These are phyloP conservation scores for Coniella lustricola DNA, from an alignment of 2,329 filamentous ascomycete genomes.

Conservation along the genomic window DNA sequence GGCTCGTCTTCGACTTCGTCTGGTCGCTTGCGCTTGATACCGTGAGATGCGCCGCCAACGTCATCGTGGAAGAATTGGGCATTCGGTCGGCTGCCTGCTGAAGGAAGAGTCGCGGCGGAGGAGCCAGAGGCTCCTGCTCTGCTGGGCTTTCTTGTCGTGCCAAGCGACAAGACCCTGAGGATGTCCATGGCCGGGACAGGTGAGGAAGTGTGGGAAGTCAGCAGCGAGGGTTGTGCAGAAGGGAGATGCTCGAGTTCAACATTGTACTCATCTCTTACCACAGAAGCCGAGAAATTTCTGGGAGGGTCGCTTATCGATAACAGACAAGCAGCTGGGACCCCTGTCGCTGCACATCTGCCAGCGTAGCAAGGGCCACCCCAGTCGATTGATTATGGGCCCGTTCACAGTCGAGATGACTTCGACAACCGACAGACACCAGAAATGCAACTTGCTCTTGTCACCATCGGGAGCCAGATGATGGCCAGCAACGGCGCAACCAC, in stretches of 20 bases:
- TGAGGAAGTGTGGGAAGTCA: no score
- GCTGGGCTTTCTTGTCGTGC: slow-evolving; percentile 51
- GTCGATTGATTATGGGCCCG: no score
- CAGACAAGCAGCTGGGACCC: not conserved
- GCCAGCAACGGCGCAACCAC: not conserved
- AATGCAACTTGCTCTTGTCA: slow-evolving; percentile 6
- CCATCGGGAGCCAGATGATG: no score
- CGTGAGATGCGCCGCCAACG: slow-evolving; percentile 32
- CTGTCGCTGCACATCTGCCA: no score
- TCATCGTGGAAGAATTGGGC: slow-evolving; percentile 64
- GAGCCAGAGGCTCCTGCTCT: slow-evolving; percentile 27
- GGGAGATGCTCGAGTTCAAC: no score
- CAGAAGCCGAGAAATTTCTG: slow-evolving; percentile 16
- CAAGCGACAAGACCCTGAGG: slow-evolving; percentile 64
- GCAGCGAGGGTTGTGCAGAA: no score
- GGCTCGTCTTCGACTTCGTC: slow-evolving; percentile 30
- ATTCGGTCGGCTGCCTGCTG: slow-evolving; percentile 55
- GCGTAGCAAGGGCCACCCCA: no score
- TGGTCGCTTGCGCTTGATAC: slow-evolving; percentile 50
- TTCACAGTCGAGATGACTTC: not conserved
- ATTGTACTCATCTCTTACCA: no score
- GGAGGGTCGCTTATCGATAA: slow-evolving; percentile 13
- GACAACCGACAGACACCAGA: slow-evolving; percentile 9
- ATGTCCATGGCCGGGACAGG: slow-evolving; percentile 54
- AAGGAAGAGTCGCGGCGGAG: slow-evolving; percentile 47